Evolutionary conservation across 345 rosid genomes (phyloP), one percentile per base, ranked within the genome.

Genomic region (Salix caprea): DNA sequence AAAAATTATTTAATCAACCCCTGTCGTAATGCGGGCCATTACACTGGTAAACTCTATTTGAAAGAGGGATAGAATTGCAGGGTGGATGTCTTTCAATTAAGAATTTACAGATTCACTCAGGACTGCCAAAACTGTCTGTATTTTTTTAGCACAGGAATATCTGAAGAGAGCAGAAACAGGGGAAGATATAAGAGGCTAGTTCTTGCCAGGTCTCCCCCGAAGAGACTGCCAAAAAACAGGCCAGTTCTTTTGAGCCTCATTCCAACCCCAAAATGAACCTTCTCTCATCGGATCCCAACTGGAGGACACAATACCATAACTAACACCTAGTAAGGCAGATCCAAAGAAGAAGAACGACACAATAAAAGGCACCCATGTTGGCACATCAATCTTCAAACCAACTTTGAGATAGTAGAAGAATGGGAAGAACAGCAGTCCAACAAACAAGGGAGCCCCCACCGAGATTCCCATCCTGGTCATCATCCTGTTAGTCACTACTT

Each of bases 221-320:
- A 95, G 80, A 78, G 99, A 95, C 72, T 89, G 96, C 97, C 97
- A 95, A 77, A 91, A 95, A 36, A 91, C 96, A 64, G 99, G 97
- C 96, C 96, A 95, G 42, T 95, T 95, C 90, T 87, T 95, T 81
- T 77, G 86, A 74, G 99, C 97, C 85, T 95, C 99, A 18, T 81
- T 95, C 99, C 97, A 95, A 19, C 97, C 97, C 86, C 93, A 78
- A 68, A 89, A 84, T 0, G 99, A 93, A 21, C 99, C 97, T 86
- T 93, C 94, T 80, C 97, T 90, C 83, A 88, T 24, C 0, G 99
- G 97, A 88, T 95, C 99, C 99, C 99, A 95, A 67, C 99, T 93
- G 15, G 97, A 82, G 10, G 99, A 95, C 34, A 93, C 97, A 30
- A 92, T 95, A 69, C 99, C 99, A 52, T 92, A 92, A 78, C 94